phyloP scores from a whole-genome alignment of 2,329 filamentous ascomycete genomes.

The Aspergillus nomiae region DNA sequence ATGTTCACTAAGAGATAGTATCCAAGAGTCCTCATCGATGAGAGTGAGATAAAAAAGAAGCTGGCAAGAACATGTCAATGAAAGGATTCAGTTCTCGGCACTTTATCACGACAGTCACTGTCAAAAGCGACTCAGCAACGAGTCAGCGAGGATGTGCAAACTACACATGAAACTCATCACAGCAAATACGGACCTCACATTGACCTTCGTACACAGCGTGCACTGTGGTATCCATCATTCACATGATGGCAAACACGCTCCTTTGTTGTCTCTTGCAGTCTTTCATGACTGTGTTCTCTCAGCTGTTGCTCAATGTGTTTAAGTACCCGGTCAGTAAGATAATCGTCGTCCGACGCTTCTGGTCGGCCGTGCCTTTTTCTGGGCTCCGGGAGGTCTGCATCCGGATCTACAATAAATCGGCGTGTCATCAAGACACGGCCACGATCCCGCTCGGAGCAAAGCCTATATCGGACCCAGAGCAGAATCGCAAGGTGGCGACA shows the following conservation, averaged over 20 bases:
- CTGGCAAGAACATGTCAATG: neutral
- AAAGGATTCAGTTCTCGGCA: neutral
- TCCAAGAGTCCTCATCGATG: neutral
- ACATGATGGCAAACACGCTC: neutral
- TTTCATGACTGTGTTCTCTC: neutral
- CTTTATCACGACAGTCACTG: neutral
- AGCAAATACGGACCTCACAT: neutral
- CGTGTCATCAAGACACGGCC: neutral
- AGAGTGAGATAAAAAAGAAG: neutral
- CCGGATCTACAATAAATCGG: neutral
- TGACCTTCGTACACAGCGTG: neutral
- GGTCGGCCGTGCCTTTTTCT: neutral
- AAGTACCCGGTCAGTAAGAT: neutral
- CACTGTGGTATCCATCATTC: neutral
- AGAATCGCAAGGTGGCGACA: neutral
- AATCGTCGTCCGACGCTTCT: neutral
- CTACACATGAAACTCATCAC: neutral
- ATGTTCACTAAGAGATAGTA: neutral
- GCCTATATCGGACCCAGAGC: neutral
- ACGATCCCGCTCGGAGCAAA: neutral
- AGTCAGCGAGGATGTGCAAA: neutral
- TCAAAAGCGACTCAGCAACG: slow-evolving; percentile 10
- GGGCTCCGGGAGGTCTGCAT: neutral
- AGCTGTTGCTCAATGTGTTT: neutral
- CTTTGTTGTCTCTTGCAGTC: neutral